Base-by-base conservation (phyloP, 768 basidiomycete genomes). In the Trametes cingulata region DNA sequence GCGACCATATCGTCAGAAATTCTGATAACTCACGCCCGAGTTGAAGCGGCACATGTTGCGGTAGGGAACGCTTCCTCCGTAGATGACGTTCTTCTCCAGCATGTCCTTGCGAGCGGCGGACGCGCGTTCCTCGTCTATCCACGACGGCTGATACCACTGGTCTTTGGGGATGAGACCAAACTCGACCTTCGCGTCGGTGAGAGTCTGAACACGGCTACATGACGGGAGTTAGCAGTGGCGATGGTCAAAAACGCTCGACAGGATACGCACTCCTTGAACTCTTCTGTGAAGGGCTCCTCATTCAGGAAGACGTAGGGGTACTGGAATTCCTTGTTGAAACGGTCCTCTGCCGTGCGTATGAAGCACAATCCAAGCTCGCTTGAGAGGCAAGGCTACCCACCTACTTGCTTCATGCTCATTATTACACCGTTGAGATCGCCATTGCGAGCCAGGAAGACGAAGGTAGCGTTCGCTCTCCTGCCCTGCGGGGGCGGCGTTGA, bases 11-110 rank as follows among this genome's bases (percentile, higher is more conserved):
- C 3, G 6, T 58, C 10, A 53, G 40, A 8, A 35, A n/a, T n/a
- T 20, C 35, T 25, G 47, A 13, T 14, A 49, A 76, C 86, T 64
- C 73, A 93, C 91, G 33, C 92, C 93, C 47, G 91, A 94, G 74
- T 95, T 93, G 75, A 87, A 98, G 12, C 95, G 85, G 74, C 95
- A 97, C 95, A 97, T 96, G 66, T 96, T 94, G 40, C 95, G 85
- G 69, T 97, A 96, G 19, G 88, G 77, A 22, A 90, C 82, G 67
- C 89, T 90, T 55, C 85, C 75, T 66, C 82, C 84, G 60, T 85
- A 85, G 48, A 85, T 85, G 64, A 86, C 82, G 43, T 81, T 75
- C 62, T 86, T 78, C 62, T 77, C 69, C 41, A 78, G 75, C 85
- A 87, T 87, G 42, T 80, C 73, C 41, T 80, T 73, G 39, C 85